Evolutionary conservation across 1,284 basidiomycete species (phyloP), one percentile per base, ranked within the genome.

Genomic region (Leccinum pachyderme): DNA sequence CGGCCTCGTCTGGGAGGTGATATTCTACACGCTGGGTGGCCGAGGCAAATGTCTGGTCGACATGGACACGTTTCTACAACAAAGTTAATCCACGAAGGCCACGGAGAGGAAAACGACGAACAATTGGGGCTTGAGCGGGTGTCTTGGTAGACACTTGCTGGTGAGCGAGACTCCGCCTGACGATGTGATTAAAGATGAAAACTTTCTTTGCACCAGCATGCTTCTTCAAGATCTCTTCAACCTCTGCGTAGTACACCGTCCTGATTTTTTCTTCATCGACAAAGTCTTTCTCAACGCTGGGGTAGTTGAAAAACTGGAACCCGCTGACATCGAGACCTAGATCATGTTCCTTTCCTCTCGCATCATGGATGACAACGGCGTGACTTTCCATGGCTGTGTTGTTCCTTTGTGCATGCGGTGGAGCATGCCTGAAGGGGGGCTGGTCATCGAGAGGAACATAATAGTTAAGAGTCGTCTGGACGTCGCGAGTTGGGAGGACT

Each of bases 111-210:
- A 47, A 1, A 43, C 2, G 15, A 61, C 72, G 56, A 54, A 77
- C 75, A 12, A 72, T 73, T 8, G 74, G 73, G 7, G 72, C 68
- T 31, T 53, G 53, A 18, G 18, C 18, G 18, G 18, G 24, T 1
- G 9, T 3, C 37, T 39, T 18, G 43, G 25, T 27, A n/a, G 43
- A n/a, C 25, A 18, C 43, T 27, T 25, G 13, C 15, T 27, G 43
- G 11, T 44, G 2, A 5, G 18, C 1, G 37, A 11, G 11, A 32
- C 44, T 74, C 43, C 60, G 72, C 63, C 76, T 67, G 54, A 77
- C 71, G 18, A 73, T 77, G 52, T 77, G 75, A 62, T 77, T 72
- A 47, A 78, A 76, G 52, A 77, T 71, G 57, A 74, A 63, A 18
- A 77, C 65, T 11, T 15, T 27, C 50, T 72, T 73, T 12, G 72